Evolutionary conservation across 768 basidiomycete species (phyloP).

Genomic region (Termitomyces sp.): DNA sequence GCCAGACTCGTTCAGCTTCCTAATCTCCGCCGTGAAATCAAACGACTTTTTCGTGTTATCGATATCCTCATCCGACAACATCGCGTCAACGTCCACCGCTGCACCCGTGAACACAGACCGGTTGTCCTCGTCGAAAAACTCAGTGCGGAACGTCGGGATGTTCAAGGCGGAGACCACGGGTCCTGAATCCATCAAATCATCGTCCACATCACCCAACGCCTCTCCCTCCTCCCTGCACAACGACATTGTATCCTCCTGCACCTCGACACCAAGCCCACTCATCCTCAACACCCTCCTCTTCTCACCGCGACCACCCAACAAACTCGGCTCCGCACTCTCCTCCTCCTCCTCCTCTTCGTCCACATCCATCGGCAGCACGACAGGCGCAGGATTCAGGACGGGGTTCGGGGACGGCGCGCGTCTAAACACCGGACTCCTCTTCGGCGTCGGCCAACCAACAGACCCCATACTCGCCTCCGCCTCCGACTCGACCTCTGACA

Average conservation of each 20-base stretch:
- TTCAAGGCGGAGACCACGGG: background rate
- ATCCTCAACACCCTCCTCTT: slow-evolving; percentile 56
- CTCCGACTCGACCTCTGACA: background rate
- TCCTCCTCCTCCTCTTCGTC: slow-evolving; percentile 13
- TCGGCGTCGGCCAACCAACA: slow-evolving; percentile 10
- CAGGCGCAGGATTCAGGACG: background rate
- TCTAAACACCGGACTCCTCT: slow-evolving; percentile 30
- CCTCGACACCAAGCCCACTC: slow-evolving; percentile 55
- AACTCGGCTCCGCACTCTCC: slow-evolving; percentile 30
- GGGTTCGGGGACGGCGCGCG: slow-evolving; percentile 21
- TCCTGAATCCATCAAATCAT: background rate
- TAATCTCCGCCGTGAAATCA: slow-evolving; percentile 78
- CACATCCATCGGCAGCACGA: slow-evolving; percentile 5
- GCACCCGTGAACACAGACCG: slow-evolving; percentile 25
- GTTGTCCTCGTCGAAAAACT: slow-evolving; percentile 8
- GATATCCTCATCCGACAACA: slow-evolving; percentile 34
- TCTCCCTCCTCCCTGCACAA: slow-evolving; percentile 20
- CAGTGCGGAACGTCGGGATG: background rate
- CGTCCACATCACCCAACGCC: slow-evolving; percentile 24
- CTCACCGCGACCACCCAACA: slow-evolving; percentile 28
- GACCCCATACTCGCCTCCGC: slow-evolving; percentile 4
- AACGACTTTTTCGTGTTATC: slow-evolving; percentile 78
- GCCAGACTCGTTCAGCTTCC: slow-evolving; percentile 57
- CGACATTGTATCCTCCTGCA: slow-evolving; percentile 46
- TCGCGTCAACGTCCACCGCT: slow-evolving; percentile 26